phyloP scores from a whole-genome alignment of 2,329 filamentous ascomycete genomes.

The Corniculantispora saksenae region DNA sequence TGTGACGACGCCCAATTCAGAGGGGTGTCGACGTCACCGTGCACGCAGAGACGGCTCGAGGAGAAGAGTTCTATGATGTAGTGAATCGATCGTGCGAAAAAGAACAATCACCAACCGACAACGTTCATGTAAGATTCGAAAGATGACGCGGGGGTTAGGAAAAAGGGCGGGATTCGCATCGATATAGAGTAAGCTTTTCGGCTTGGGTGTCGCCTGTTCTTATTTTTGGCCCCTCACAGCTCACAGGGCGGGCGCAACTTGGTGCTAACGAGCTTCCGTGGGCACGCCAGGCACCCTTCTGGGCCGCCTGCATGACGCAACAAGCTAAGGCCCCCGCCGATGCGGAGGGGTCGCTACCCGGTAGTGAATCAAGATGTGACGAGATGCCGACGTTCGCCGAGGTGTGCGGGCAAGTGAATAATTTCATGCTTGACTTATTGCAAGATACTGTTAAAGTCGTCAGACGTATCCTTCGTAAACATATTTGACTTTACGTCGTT shows the following conservation, averaged over 20 bases:
- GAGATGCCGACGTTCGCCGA: neutral
- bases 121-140: neutral
- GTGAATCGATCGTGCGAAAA: neutral
- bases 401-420: no score
- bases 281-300: conserved; percentile 13
- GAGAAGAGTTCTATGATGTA: neutral
- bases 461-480: no score
- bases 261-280: neutral
- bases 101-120: neutral
- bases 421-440: no score
- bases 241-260: neutral
- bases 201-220: neutral
- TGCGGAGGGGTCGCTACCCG: neutral
- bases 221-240: neutral
- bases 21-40: no score
- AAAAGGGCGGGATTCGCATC: neutral
- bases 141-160: neutral
- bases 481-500: no score
- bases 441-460: no score
- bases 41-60: neutral
- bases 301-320: conserved; percentile 16
- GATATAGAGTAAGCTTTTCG: neutral
- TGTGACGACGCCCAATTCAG: no score
- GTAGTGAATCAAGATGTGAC: neutral
- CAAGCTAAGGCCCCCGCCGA: conserved; percentile 4